Conservation (phyloP, 2,329 filamentous ascomycete genomes). For the Lizonia empirigonia region DNA sequence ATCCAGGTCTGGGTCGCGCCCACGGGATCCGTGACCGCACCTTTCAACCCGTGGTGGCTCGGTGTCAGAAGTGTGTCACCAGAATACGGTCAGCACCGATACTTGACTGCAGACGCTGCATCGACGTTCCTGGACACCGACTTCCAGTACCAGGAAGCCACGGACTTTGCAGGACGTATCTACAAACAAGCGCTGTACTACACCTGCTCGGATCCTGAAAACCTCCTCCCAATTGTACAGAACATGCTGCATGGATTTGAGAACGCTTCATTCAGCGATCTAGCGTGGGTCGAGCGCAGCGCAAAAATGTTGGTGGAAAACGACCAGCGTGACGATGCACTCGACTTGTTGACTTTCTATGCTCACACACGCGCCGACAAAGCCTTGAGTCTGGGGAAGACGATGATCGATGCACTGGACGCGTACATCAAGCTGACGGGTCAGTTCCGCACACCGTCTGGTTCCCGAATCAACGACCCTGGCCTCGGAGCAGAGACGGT, state of each 20-base stretch:
- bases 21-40: slow-evolving; percentile 43
- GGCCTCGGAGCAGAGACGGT: slow-evolving; percentile 38
- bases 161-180: slow-evolving; percentile 33
- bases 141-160: slow-evolving; percentile 41
- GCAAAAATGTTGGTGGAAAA: slow-evolving; percentile 26
- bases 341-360: slow-evolving; percentile 32
- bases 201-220: slow-evolving; percentile 36
- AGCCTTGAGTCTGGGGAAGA: slow-evolving; percentile 30
- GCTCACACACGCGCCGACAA: slow-evolving; percentile 35
- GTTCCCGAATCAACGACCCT: slow-evolving; percentile 34
- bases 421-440: slow-evolving; percentile 34
- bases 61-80: slow-evolving; percentile 39
- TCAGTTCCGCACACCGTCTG: slow-evolving; percentile 26
- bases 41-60: slow-evolving; percentile 46
- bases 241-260: slow-evolving; percentile 37
- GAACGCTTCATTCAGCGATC: slow-evolving; percentile 30
- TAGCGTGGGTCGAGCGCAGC: slow-evolving; percentile 32
- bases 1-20: slow-evolving; percentile 45
- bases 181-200: slow-evolving; percentile 41
- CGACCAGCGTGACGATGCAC: slow-evolving; percentile 24
- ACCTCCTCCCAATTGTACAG: slow-evolving; percentile 31
- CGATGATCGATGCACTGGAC: slow-evolving; percentile 34
- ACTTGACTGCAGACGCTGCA: slow-evolving; percentile 42
- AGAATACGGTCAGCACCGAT: slow-evolving; percentile 44
- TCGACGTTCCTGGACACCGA: slow-evolving; percentile 43